These are phyloP conservation scores for Tieghemostelium lacteum DNA, from an alignment of 78 protist species.

Conservation along the genomic window DNA sequence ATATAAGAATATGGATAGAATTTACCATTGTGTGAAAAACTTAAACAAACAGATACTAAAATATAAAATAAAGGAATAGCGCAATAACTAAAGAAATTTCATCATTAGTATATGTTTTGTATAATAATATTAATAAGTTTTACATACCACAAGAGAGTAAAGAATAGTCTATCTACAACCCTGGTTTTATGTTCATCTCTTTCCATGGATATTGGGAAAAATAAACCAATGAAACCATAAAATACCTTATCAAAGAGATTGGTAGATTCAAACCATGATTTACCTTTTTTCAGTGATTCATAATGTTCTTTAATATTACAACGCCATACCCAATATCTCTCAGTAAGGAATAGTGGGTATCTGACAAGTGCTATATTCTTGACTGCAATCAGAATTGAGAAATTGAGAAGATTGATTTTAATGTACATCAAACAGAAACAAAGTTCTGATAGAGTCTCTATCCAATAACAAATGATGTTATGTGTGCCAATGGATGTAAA, in stretches of 20 bases:
- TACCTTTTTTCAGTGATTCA: slow-evolving; percentile 1
- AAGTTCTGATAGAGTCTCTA: slow-evolving; percentile 43
- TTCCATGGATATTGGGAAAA: slow-evolving; percentile 56
- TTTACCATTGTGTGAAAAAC: slow-evolving; percentile 9
- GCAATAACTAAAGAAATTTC: slow-evolving; percentile 12
- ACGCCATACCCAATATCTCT: slow-evolving; percentile 40
- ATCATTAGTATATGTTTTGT: background rate
- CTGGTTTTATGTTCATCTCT: slow-evolving; percentile 72
- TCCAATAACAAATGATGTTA: slow-evolving; percentile 62
- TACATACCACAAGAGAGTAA: slow-evolving; percentile 35
- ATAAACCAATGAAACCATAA: background rate
- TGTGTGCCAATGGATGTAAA: slow-evolving; percentile 2
- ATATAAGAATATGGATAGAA: slow-evolving; percentile 46
- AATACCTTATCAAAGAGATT: background rate
- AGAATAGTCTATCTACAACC: slow-evolving; percentile 63
- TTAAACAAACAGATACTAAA: slow-evolving; percentile 19
- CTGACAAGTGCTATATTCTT: background rate
- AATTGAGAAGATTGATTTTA: background rate
- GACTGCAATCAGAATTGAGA: slow-evolving; percentile 2
- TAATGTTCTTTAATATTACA: slow-evolving; percentile 1
- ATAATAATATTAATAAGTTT: background rate
- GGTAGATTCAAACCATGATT: background rate
- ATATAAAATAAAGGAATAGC: slow-evolving; percentile 53
- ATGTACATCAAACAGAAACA: slow-evolving; percentile 10
- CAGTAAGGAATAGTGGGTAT: slow-evolving; percentile 29